These are phyloP conservation scores for Barnettozyma wickerhamii DNA, from an alignment of 805 yeast genomes.

Conservation along the genomic window DNA sequence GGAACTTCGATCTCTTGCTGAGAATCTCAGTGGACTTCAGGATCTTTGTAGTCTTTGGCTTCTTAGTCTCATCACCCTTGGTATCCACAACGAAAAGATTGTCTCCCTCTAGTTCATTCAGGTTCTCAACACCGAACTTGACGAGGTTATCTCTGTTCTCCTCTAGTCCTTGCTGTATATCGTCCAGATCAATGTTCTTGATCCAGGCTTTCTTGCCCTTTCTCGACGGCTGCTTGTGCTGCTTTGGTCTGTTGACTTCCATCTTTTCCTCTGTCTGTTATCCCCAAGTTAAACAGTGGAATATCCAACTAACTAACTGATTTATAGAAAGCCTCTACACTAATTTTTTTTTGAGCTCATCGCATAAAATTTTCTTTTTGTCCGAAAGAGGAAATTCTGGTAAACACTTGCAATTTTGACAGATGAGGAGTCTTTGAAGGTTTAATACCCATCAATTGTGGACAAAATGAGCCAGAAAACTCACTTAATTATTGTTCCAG, in stretches of 20 bases:
- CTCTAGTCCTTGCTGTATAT: constrained; percentile 68
- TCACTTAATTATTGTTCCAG: constrained; percentile 48
- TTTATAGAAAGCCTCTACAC: too few species aligned
- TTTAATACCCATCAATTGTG: too few species aligned
- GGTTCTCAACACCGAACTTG: constrained; percentile 44
- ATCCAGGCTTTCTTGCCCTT: constrained; percentile 94
- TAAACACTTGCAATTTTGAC: too few species aligned
- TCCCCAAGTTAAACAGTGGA: too few species aligned
- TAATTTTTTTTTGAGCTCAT: constrained; percentile 4
- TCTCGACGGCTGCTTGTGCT: constrained; percentile 69
- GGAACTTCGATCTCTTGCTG: constrained; percentile 71
- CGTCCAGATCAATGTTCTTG: constrained; percentile 83
- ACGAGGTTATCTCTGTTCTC: constrained; percentile 58
- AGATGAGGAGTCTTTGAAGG: too few species aligned
- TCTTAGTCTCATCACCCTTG: constrained; percentile 48
- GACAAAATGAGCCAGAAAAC: too few species aligned
- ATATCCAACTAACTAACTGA: not conserved
- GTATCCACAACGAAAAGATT: constrained; percentile 63
- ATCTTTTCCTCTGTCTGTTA: constrained; percentile 8
- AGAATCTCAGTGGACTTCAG: constrained; percentile 46
- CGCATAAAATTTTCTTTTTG: constrained; percentile 5
- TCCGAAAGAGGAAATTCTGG: too few species aligned
- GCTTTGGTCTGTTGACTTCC: constrained; percentile 50
- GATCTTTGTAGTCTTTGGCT: constrained; percentile 35
- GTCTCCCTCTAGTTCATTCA: constrained; percentile 35